These are phyloP conservation scores for Colletotrichum sp. DNA, from an alignment of 2,329 filamentous ascomycete species.

Conservation along the genomic window DNA sequence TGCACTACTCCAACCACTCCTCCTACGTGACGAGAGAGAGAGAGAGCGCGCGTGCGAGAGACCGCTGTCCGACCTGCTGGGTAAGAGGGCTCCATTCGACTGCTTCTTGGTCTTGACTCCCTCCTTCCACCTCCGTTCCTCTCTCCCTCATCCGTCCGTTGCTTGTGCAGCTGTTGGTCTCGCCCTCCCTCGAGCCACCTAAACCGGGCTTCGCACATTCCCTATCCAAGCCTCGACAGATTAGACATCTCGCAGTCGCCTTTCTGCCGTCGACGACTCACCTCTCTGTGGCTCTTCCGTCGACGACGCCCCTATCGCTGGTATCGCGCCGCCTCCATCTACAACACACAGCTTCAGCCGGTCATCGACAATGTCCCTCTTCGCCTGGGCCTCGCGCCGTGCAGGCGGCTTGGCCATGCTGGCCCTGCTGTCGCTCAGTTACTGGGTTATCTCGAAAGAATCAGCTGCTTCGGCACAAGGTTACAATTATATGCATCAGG, in stretches of 20 bases:
- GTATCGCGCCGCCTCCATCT: background rate
- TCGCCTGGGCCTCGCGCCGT: constrained; percentile 59
- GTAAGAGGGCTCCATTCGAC: constrained; percentile 6
- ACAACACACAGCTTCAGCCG: background rate
- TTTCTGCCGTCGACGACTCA: background rate
- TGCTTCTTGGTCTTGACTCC: constrained; percentile 3
- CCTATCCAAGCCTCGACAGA: constrained; percentile 5
- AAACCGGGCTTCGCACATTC: background rate
- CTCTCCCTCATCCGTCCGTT: background rate
- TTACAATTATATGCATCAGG: constrained; percentile 47
- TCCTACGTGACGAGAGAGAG: background rate
- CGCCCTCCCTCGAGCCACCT: constrained; percentile 10
- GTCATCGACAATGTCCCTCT: constrained; percentile 52
- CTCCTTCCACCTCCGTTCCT: constrained; percentile 15
- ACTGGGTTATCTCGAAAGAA: constrained; percentile 61
- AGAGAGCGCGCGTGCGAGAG: background rate
- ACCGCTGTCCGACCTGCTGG: constrained; percentile 8
- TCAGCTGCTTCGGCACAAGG: constrained; percentile 46
- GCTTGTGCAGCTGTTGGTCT: constrained; percentile 13
- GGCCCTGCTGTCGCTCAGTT: constrained; percentile 52
- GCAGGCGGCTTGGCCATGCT: constrained; percentile 62
- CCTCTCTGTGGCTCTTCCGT: background rate
- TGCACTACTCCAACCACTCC: constrained; percentile 10
- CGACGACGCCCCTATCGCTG: background rate
- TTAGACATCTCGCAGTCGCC: background rate